Percentiles rank a stretch among this genome's conserved stretches.
Conservation (phyloP, 495 filamentous ascomycete species). For the Amphirosellinia nigrospora region DNA sequence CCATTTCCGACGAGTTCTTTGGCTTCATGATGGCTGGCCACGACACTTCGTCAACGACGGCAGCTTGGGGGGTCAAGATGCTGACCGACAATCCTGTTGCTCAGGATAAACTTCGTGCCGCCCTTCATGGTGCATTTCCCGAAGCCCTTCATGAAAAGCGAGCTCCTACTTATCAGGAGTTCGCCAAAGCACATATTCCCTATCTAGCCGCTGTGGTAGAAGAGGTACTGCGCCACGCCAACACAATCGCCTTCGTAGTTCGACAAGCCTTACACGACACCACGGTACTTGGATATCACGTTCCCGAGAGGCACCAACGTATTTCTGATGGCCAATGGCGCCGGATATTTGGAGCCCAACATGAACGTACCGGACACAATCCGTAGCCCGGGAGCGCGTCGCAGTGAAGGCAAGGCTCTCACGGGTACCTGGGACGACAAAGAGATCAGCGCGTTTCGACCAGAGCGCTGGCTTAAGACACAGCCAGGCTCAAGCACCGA, state of each 20-base stretch:
- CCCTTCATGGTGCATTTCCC: constrained; percentile 30
- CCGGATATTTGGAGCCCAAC: constrained; percentile 31
- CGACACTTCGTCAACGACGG: constrained; percentile 38
- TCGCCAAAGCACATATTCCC: constrained; percentile 30
- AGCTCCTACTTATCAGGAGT: constrained; percentile 33
- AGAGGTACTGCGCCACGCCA: constrained; percentile 35
- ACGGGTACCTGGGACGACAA: constrained; percentile 23
- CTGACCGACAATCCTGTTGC: constrained; percentile 39
- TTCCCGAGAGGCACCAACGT: constrained; percentile 44
- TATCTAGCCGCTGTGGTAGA: constrained; percentile 44
- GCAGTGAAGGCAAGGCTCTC: constrained; percentile 22
- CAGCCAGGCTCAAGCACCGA: constrained; percentile 5
- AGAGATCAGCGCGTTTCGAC: constrained; percentile 33
- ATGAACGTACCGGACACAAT: constrained; percentile 25
- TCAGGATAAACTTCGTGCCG: constrained; percentile 37
- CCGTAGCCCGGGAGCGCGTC: constrained; percentile 19
- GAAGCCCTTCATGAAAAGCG: constrained; percentile 26
- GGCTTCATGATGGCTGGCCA: constrained; percentile 43
- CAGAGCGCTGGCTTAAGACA: constrained; percentile 38
- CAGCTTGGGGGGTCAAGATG: constrained; percentile 45
- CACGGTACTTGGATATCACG: constrained; percentile 32
- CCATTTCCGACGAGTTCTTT: constrained; percentile 30
- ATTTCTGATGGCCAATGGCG: constrained; percentile 34
- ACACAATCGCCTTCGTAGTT: constrained; percentile 11
- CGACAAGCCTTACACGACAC: constrained; percentile 40